Conservation (phyloP, 1,284 basidiomycete species). For the Pterulicium gracile region DNA sequence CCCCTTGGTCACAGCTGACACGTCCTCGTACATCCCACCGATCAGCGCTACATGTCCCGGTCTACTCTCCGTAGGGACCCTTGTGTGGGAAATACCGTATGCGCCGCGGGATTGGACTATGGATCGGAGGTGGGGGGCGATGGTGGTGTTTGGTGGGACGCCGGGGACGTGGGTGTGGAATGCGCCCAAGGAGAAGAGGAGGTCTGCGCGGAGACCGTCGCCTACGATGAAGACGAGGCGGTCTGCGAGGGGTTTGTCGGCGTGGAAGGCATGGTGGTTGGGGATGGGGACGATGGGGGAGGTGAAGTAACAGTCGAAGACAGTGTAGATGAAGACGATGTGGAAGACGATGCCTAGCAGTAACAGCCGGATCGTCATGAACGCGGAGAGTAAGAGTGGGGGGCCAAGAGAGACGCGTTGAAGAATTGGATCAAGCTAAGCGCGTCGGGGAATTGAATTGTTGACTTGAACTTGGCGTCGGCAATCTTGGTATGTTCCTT, state of each 20-base stretch:
- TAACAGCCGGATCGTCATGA: slow-evolving; percentile 27
- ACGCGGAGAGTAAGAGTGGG: not conserved
- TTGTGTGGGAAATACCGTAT: slow-evolving; percentile 80
- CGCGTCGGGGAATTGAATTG: too few species aligned
- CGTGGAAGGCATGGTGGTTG: slow-evolving; percentile 30
- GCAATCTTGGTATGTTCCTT: too few species aligned
- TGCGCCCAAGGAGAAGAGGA: slow-evolving; percentile 58
- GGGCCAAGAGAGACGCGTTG: not conserved
- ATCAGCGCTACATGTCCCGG: slow-evolving; percentile 89
- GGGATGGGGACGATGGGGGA: slow-evolving; percentile 58
- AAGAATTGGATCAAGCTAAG: too few species aligned
- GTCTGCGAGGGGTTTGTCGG: slow-evolving; percentile 62
- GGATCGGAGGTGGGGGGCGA: slow-evolving; percentile 69
- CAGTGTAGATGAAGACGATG: slow-evolving; percentile 57
- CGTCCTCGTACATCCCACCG: slow-evolving; percentile 92
- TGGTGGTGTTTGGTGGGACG: slow-evolving; percentile 24
- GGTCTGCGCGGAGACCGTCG: slow-evolving; percentile 78
- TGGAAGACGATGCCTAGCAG: slow-evolving; percentile 66
- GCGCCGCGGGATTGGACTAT: slow-evolving; percentile 60
- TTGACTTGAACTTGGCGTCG: too few species aligned
- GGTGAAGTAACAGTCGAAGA: slow-evolving; percentile 89
- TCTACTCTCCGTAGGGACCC: slow-evolving; percentile 82
- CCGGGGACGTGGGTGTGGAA: slow-evolving; percentile 22
- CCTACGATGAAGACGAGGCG: slow-evolving; percentile 28
- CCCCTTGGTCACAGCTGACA: slow-evolving; percentile 84